phyloP scores from a whole-genome alignment of 2,329 filamentous ascomycete species.

The Monosporascus cannonballus region DNA sequence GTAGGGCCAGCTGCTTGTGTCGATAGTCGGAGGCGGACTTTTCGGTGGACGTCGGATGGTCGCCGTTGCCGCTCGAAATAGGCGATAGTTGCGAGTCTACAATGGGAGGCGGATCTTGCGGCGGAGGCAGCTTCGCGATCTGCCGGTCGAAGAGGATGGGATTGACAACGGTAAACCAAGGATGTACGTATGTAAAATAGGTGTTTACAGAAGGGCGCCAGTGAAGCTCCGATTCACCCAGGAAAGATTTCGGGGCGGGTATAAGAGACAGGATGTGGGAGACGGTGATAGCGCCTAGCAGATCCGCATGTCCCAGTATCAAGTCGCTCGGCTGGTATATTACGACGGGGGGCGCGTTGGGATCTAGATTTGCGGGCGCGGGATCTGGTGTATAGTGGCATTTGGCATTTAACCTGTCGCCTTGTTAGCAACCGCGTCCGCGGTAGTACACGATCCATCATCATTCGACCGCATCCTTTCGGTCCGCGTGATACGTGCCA shows the following conservation, averaged over 20 bases:
- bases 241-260: constrained; percentile 18
- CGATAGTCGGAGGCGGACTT: constrained; percentile 8
- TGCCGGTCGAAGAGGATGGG: constrained; percentile 31
- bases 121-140: constrained; percentile 15
- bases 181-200: constrained; percentile 36
- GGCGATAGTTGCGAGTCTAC: constrained; percentile 14
- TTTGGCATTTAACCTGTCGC: constrained; percentile 24
- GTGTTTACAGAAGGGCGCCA: constrained; percentile 32
- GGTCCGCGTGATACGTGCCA: constrained; percentile 8
- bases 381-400: constrained; percentile 26
- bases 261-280: constrained; percentile 34
- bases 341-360: constrained; percentile 19
- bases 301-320: constrained; percentile 21
- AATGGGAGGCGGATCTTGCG: constrained; percentile 11
- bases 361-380: constrained; percentile 14
- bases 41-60: constrained; percentile 7
- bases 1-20: constrained; percentile 28
- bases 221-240: constrained; percentile 19
- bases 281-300: constrained; percentile 29
- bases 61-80: constrained; percentile 9
- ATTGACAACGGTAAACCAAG: constrained; percentile 36
- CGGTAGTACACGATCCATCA: too few species aligned
- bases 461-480: too few species aligned
- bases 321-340: constrained; percentile 24
- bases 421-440: background rate